Evolutionary conservation across 2,329 filamentous ascomycete genomes (phyloP).

Genomic region (Xylariaceae sp.): DNA sequence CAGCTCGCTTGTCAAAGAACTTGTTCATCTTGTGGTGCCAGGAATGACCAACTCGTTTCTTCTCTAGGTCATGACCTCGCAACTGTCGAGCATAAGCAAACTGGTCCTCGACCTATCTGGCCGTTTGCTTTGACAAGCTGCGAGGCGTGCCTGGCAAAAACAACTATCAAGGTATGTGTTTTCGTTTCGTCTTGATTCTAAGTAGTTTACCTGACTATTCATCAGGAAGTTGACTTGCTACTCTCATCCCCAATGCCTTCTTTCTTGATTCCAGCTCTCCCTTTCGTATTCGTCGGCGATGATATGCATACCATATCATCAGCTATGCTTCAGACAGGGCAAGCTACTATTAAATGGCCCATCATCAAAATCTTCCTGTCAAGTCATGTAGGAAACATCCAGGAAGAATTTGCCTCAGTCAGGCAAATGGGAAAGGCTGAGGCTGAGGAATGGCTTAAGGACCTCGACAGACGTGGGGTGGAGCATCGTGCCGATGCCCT

Average conservation of each 20-base stretch:
- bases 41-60: slow-evolving; percentile 27
- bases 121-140: slow-evolving; percentile 64
- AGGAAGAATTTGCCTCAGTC: slow-evolving; percentile 57
- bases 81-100: slow-evolving; percentile 56
- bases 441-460: slow-evolving; percentile 74
- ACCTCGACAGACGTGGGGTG: slow-evolving; percentile 59
- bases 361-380: slow-evolving; percentile 63
- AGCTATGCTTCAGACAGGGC: slow-evolving; percentile 47
- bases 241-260: slow-evolving; percentile 57
- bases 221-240: slow-evolving; percentile 66
- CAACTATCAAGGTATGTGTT: slow-evolving; percentile 58
- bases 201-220: slow-evolving; percentile 20
- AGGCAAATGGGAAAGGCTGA: slow-evolving; percentile 62
- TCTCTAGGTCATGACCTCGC: slow-evolving; percentile 39
- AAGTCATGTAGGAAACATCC: slow-evolving; percentile 57
- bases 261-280: slow-evolving; percentile 61
- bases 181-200: slow-evolving; percentile 6
- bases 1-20: slow-evolving; percentile 55
- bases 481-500: slow-evolving; percentile 55
- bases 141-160: slow-evolving; percentile 56
- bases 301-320: slow-evolving; percentile 57
- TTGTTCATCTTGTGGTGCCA: slow-evolving; percentile 64
- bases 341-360: slow-evolving; percentile 42
- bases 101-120: slow-evolving; percentile 62
- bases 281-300: slow-evolving; percentile 60